These are phyloP conservation scores for Umbelopsis sp. DNA, from an alignment of 371 early-diverging fungal species.

Conservation along the genomic window DNA sequence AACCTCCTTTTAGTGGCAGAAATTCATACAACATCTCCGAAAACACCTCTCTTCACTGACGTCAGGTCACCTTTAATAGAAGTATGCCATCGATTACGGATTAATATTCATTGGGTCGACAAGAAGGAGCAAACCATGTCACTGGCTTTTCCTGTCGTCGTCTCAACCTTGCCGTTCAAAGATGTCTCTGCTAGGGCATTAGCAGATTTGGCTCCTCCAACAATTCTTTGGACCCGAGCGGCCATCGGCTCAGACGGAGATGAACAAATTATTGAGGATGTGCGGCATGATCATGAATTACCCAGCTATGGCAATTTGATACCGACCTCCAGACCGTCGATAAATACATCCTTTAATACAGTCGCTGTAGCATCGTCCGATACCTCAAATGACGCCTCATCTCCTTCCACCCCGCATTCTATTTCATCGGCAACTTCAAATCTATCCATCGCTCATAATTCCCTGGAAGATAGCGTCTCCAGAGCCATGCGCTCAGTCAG, in stretches of 20 bases:
- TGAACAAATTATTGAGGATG: not conserved
- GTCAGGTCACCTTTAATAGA: slow-evolving; percentile 3
- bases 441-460: not conserved
- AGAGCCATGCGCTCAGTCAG: slow-evolving; percentile 1
- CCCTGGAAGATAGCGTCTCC: not conserved
- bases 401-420: not conserved
- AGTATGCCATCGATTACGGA: slow-evolving; percentile 4
- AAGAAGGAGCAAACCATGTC: slow-evolving; percentile 61
- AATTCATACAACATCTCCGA: slow-evolving; percentile 6
- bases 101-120: slow-evolving; percentile 8
- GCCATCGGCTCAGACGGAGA: not conserved
- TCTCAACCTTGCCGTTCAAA: slow-evolving; percentile 10
- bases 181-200: not conserved
- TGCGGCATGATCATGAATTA: not conserved
- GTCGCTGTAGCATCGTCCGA: not conserved
- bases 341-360: not conserved
- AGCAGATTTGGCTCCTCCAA: slow-evolving; percentile 10
- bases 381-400: not conserved
- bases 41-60: slow-evolving; percentile 8
- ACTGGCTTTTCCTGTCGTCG: slow-evolving; percentile 39
- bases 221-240: not conserved
- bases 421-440: not conserved
- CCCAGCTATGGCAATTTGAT: not conserved
- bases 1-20: slow-evolving; percentile 6
- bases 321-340: slow-evolving; percentile 1